Evolutionary conservation across 1,284 basidiomycete species (phyloP).

Genomic region (Cryptococcus jaspeensis): DNA sequence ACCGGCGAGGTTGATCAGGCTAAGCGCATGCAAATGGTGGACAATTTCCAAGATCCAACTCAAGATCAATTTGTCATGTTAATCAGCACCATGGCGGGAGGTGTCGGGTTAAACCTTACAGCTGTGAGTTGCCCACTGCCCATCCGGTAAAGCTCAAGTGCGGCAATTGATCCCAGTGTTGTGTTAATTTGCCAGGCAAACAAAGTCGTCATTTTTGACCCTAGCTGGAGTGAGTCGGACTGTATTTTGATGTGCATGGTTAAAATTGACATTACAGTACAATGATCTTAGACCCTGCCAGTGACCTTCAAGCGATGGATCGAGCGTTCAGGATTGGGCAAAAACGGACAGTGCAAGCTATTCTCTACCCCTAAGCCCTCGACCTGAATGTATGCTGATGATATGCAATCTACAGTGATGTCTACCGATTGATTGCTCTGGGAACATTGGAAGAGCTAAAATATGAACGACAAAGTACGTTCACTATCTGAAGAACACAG

Average conservation of each 20-base stretch:
- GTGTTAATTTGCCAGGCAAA: constrained; percentile 39
- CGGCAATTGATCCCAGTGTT: background rate
- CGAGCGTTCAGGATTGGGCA: constrained; percentile 58
- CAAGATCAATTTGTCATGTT: constrained; percentile 50
- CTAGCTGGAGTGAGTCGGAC: constrained; percentile 46
- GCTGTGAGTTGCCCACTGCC: constrained; percentile 33
- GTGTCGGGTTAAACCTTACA: constrained; percentile 47
- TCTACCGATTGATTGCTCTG: constrained; percentile 56
- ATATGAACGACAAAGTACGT: constrained; percentile 52
- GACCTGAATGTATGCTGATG: background rate
- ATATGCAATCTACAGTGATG: constrained; percentile 34
- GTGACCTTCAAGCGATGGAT: constrained; percentile 54
- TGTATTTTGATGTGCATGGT: background rate
- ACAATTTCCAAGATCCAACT: constrained; percentile 53
- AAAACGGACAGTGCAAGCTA: constrained; percentile 53
- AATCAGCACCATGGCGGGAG: constrained; percentile 46
- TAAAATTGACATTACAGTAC: constrained; percentile 4
- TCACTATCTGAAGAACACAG: background rate
- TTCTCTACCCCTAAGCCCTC: no score
- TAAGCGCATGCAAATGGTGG: constrained; percentile 51
- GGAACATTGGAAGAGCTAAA: constrained; percentile 56
- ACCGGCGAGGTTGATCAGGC: constrained; percentile 51
- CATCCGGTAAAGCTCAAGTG: no score
- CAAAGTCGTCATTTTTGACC: constrained; percentile 55
- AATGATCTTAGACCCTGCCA: constrained; percentile 46